Evolutionary conservation across 805 yeast species (phyloP), one percentile per base, ranked within the genome.

Genomic region (Lipomyces sp.): DNA sequence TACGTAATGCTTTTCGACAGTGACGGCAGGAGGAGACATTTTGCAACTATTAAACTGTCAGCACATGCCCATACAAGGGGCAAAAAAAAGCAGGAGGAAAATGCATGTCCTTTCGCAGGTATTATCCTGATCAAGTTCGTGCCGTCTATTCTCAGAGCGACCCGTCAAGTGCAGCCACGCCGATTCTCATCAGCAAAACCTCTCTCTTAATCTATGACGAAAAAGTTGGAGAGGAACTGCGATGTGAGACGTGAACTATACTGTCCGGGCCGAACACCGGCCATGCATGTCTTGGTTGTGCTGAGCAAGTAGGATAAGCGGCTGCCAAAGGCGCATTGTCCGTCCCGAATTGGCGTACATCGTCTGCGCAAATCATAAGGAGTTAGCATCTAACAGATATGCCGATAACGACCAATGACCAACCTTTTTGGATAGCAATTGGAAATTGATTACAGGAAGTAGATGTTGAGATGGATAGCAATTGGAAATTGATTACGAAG

Each of bases 51-150:
- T 33, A 39, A 60, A 10, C 11, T 18, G n/a, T 59, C 29, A 29
- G 67, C 51, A 54, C 60, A 33, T 32, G 10, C 45, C 39, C 33
- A 15, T 35, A 2, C 35, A 39, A 42, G 7, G 48, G 48, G 48
- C 34, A 24, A 50, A 53, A 45, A 13, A 35, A 11, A 32, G 7
- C 29, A 18, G 50, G 56, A 58, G 54, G 62, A 53, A 65, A 54
- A 68, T 64, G 78, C 80, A 77, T 77, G 77, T 78, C 75, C 81
- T 78, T 75, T 65, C 81, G 81, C 81, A 78, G 79, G 81, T 75
- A 74, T 77, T 77, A 78, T 74, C 81, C 79, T 78, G 81, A 74
- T 79, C 81, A 79, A 79, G 81, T 79, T 77, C 80, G 70, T 34
- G 74, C 81, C 80, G 81, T 79, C 63, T 79, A 73, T 71, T 79